Evolutionary conservation across 352 stramenopile species (phyloP).

Genomic region (Phytophthora niederhauseri): DNA sequence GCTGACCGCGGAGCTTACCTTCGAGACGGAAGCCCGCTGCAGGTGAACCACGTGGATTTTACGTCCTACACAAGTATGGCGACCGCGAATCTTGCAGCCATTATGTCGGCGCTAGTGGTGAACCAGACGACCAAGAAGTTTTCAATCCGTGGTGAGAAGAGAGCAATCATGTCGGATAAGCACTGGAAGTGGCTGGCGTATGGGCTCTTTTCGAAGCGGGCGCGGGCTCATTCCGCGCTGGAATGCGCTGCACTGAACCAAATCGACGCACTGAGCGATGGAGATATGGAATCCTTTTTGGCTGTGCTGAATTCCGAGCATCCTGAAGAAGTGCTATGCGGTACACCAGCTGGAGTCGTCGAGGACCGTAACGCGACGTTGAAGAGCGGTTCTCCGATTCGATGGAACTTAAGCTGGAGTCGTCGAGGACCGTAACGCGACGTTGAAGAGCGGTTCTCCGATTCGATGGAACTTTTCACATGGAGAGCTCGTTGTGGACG

Average conservation of each 20-base stretch:
- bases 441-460: not conserved
- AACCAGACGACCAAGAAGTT: conserved; percentile 5
- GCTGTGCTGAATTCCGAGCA: not conserved
- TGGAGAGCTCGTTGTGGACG: not conserved
- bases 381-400: not conserved
- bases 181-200: not conserved
- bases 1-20: not conserved
- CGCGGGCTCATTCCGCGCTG: not conserved
- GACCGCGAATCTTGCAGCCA: not conserved
- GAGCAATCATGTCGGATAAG: not conserved
- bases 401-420: not conserved
- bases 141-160: not conserved
- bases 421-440: not conserved
- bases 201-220: not conserved
- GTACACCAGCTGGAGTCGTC: not conserved
- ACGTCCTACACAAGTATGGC: conserved; percentile 1
- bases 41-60: conserved; percentile 9
- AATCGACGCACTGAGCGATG: no score
- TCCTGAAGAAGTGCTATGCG: not conserved
- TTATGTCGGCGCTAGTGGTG: conserved; percentile 12
- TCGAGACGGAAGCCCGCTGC: conserved; percentile 10
- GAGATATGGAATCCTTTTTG: not conserved
- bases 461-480: not conserved
- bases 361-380: not conserved
- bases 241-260: no score